A percentile compares a stretch with the other conserved stretches of the same genome.
phyloP scores from a whole-genome alignment of 2,329 filamentous ascomycete genomes.

The Albophoma yamanashiensis region DNA sequence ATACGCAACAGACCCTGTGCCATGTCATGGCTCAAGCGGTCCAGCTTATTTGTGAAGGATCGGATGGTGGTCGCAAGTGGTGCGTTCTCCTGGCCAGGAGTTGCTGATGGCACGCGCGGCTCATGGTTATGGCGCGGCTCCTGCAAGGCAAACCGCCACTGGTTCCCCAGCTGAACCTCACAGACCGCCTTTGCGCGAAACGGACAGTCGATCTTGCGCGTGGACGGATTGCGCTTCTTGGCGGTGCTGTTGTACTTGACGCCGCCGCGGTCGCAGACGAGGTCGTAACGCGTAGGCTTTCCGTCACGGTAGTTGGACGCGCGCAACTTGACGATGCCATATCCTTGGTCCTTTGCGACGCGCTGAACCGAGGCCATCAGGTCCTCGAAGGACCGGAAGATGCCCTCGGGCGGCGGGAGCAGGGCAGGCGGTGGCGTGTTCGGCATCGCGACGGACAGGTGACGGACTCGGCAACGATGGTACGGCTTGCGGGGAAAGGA shows the following conservation, averaged over 20 bases:
- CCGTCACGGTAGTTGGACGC: slow-evolving; percentile 54
- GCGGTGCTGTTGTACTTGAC: slow-evolving; percentile 56
- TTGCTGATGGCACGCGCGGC: slow-evolving; percentile 41
- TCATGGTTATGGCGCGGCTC: slow-evolving; percentile 52
- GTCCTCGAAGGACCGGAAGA: slow-evolving; percentile 49
- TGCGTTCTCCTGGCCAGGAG: slow-evolving; percentile 45
- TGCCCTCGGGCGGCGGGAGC: slow-evolving; percentile 47
- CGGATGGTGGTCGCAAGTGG: slow-evolving; percentile 47
- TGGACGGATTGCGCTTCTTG: slow-evolving; percentile 53
- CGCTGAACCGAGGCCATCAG: slow-evolving; percentile 47
- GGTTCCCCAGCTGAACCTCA: slow-evolving; percentile 50
- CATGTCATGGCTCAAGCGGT: slow-evolving; percentile 47
- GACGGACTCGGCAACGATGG: slow-evolving; percentile 20
- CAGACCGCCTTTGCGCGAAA: slow-evolving; percentile 55
- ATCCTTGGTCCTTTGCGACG: slow-evolving; percentile 51
- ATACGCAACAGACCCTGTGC: slow-evolving; percentile 40
- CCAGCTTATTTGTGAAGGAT: slow-evolving; percentile 48
- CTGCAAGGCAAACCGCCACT: slow-evolving; percentile 54
- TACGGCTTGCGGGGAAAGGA: slow-evolving; percentile 10
- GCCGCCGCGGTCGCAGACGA: slow-evolving; percentile 52
- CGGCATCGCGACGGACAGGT: slow-evolving; percentile 26
- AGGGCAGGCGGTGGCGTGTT: slow-evolving; percentile 36
- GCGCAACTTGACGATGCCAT: slow-evolving; percentile 51
- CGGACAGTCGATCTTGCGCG: slow-evolving; percentile 53
- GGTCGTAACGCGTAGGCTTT: slow-evolving; percentile 51